A percentile compares a stretch with the other conserved stretches of the same genome.
phyloP scores from a whole-genome alignment of 768 basidiomycete genomes.

The Lyophyllum shimeji region DNA sequence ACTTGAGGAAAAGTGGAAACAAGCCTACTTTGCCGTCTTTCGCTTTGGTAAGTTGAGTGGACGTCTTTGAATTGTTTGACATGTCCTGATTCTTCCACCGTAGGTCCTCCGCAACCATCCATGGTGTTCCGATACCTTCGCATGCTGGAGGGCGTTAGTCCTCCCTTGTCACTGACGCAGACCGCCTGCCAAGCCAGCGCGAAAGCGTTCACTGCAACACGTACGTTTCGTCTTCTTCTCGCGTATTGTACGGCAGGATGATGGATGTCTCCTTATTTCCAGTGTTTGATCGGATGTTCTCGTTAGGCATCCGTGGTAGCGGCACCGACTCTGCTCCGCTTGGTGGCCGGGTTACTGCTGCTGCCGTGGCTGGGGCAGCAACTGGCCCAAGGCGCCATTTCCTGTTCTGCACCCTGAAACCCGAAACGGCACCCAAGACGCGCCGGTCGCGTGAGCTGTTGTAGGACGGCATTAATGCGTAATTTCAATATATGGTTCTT shows the following conservation, averaged over 20 bases:
- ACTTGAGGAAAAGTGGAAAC: conserved; percentile 92
- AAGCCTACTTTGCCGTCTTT: conserved; percentile 84
- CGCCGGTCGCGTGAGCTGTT: conserved; percentile 27
- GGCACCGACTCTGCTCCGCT: conserved; percentile 65
- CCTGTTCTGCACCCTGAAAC: conserved; percentile 75
- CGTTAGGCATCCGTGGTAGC: conserved; percentile 76
- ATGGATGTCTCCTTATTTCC: conserved; percentile 2
- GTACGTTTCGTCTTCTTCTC: conserved; percentile 40
- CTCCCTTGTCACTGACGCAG: conserved; percentile 82
- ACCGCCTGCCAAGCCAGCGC: conserved; percentile 88
- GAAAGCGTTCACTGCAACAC: conserved; percentile 82
- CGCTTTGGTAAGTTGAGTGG: conserved; percentile 61
- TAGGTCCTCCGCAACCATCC: conserved; percentile 84
- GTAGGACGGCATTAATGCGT: background rate
- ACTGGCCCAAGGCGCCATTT: conserved; percentile 82
- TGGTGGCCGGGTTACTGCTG: conserved; percentile 62
- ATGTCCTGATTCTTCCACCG: background rate
- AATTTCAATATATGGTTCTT: too few relatives aligned
- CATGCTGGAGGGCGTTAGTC: conserved; percentile 87
- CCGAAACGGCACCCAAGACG: conserved; percentile 44
- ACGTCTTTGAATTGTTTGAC: background rate
- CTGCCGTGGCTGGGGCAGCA: conserved; percentile 59
- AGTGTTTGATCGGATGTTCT: conserved; percentile 93
- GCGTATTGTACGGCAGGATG: background rate
- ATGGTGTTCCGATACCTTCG: conserved; percentile 93